Percentiles rank a stretch among this genome's conserved stretches.
phyloP scores from a whole-genome alignment of 108 stramenopile species.

The Fistulifera pelliculosa region DNA sequence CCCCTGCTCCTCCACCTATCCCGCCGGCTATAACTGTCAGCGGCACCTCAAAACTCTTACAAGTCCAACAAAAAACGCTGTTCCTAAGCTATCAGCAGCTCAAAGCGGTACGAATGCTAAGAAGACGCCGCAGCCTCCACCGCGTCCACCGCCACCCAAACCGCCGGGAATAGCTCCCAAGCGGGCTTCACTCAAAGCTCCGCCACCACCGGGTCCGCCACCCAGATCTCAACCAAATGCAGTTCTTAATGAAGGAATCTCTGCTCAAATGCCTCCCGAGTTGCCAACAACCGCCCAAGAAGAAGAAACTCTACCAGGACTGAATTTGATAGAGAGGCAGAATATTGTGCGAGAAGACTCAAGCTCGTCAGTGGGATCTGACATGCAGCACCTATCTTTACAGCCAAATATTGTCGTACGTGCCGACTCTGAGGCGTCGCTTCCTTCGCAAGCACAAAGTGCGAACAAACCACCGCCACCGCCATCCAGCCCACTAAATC shows the following conservation, averaged over 20 bases:
- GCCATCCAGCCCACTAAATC: conserved; percentile 11
- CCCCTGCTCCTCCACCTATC: not conserved
- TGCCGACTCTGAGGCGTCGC: conserved; percentile 2
- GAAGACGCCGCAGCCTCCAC: conserved; percentile 3
- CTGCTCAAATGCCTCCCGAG: not conserved
- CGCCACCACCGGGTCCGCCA: conserved; percentile 8
- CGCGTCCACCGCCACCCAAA: conserved; percentile 7
- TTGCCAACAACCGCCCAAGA: not conserved
- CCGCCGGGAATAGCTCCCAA: no score
- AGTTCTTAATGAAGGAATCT: not conserved
- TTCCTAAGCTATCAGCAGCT: not conserved
- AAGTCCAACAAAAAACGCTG: not conserved
- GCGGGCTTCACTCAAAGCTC: not conserved
- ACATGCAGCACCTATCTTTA: not conserved
- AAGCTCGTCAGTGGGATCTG: not conserved
- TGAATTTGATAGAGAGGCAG: not conserved
- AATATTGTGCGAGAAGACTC: not conserved
- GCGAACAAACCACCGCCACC: conserved; percentile 9
- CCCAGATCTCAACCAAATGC: not conserved
- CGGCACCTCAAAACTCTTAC: not conserved
- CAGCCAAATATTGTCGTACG: conserved; percentile 3
- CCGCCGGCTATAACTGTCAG: not conserved
- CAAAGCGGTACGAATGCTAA: conserved; percentile 1
- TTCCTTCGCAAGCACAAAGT: conserved; percentile 2
- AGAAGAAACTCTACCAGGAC: not conserved